Base-by-base conservation (phyloP, 2,329 filamentous ascomycete species). In the Aspergillaceae sp. region DNA sequence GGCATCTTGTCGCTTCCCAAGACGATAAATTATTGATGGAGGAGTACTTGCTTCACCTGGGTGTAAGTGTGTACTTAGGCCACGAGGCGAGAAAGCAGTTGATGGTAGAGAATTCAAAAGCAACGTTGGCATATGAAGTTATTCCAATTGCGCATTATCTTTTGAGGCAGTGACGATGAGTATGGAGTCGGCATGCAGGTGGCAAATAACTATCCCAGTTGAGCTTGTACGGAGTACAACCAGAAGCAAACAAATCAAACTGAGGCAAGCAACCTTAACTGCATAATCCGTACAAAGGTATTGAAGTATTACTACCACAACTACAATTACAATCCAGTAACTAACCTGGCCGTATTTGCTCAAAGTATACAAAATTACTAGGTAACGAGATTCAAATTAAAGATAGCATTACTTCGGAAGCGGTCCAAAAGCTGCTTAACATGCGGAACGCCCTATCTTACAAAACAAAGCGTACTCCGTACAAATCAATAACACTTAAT, bases 1-100 rank as follows among this genome's bases (percentile, higher is more conserved):
- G 82, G 76, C 83, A 87, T 87, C 55, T 61, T 69, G 49, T 32
- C 45, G 34, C 42, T 29, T 34, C 45, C 45, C 38, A 40, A 29
- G 26, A 29, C 28, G 26, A 10, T 29, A n/a, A 41, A 29, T 29
- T 41, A 30, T 29, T 41, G 40, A 41, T 41, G 10, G 28, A 11
- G 26, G 4, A 41, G n/a, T 29, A n/a, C 26, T 36, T 36, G 34
- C 34, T 36, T 38, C 36, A 38, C 11, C 19, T 41, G 28, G 28
- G 28, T 30, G 28, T 40, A 29, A 29, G 6, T 29, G 26, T 19
- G 19, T 40, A 9, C 28, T 26, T 27, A 40, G 28, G 38, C 38
- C 38, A 40, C 38, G 19, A 19, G 19, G 19, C 19, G 19, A 19
- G 19, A 19, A 19, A 19, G 19, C 19, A 2, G 19, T 19, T 19